A percentile compares a stretch with the other conserved stretches of the same genome.
Conservation (phyloP, 2,329 filamentous ascomycete species). For the Grosmannia clavigera region DNA sequence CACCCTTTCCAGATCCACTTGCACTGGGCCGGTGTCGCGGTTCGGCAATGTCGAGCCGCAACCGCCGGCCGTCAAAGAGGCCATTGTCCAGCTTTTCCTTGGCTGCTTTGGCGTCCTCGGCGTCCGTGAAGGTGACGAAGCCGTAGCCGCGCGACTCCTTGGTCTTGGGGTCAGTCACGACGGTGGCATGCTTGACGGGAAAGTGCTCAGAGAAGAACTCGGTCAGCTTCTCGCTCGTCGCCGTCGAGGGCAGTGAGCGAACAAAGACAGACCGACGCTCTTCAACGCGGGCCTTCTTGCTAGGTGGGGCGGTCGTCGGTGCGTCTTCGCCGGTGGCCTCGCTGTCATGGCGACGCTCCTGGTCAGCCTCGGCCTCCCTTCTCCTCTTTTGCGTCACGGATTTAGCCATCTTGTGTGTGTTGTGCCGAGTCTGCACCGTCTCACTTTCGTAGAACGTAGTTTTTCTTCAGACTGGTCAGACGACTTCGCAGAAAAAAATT, state of each 20-base stretch:
- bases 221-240: conserved; percentile 71
- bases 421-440: background rate
- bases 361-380: conserved; percentile 21
- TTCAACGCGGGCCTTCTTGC: conserved; percentile 47
- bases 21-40: conserved; percentile 56
- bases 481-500: conserved; percentile 1
- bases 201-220: conserved; percentile 90
- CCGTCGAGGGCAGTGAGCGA: conserved; percentile 65
- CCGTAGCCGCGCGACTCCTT: conserved; percentile 87
- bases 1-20: conserved; percentile 18
- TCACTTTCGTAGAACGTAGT: background rate
- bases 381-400: conserved; percentile 21
- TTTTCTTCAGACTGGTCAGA: background rate
- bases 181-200: conserved; percentile 91
- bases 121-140: conserved; percentile 92
- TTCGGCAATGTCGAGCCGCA: conserved; percentile 81
- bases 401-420: conserved; percentile 14
- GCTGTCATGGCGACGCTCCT: conserved; percentile 14
- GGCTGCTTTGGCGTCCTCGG: conserved; percentile 76
- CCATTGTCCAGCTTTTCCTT: conserved; percentile 70
- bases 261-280: conserved; percentile 73
- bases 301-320: conserved; percentile 15
- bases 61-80: conserved; percentile 64
- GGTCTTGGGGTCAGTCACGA: conserved; percentile 73
- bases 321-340: background rate